A percentile compares a stretch with the other conserved stretches of the same genome.
These are phyloP conservation scores for Coleophoma eucalyptorum DNA, from an alignment of 2,329 filamentous ascomycete genomes.

Conservation along the genomic window DNA sequence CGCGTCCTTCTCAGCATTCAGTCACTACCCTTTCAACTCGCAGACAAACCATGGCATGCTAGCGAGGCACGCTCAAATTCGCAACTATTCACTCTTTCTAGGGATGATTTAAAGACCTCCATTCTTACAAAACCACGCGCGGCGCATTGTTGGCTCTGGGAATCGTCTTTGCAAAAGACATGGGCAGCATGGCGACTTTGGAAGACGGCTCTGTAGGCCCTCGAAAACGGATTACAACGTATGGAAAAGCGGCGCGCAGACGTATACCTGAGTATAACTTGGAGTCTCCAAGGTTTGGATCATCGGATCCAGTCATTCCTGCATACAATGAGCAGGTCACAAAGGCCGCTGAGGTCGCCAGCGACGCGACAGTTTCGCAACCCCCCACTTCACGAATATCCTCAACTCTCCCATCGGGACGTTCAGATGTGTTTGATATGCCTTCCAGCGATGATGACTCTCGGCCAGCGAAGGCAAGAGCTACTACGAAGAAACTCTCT, in stretches of 20 bases:
- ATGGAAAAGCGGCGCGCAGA: constrained; percentile 26
- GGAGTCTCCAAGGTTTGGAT: neutral
- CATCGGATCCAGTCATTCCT: neutral
- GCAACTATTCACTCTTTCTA: too few species aligned
- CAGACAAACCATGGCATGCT: too few species aligned
- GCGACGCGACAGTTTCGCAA: neutral
- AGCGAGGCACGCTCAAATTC: too few species aligned
- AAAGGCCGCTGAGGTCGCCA: neutral
- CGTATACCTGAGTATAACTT: constrained; percentile 23
- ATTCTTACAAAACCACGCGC: neutral
- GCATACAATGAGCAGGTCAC: neutral
- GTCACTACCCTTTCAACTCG: too few species aligned
- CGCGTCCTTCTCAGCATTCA: too few species aligned
- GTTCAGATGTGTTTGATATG: constrained; percentile 14
- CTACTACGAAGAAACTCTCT: neutral
- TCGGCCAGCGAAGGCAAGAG: constrained; percentile 1
- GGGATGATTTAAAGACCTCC: too few species aligned
- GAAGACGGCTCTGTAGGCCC: constrained; percentile 12
- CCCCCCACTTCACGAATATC: neutral
- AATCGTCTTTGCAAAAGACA: neutral
- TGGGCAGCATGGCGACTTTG: constrained; percentile 21
- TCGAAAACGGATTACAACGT: constrained; percentile 26
- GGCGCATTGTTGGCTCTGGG: neutral
- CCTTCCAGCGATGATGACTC: constrained; percentile 17
- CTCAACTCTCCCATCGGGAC: neutral